These are phyloP conservation scores for Lipomyces kockii DNA, from an alignment of 805 yeast genomes.

Conservation along the genomic window DNA sequence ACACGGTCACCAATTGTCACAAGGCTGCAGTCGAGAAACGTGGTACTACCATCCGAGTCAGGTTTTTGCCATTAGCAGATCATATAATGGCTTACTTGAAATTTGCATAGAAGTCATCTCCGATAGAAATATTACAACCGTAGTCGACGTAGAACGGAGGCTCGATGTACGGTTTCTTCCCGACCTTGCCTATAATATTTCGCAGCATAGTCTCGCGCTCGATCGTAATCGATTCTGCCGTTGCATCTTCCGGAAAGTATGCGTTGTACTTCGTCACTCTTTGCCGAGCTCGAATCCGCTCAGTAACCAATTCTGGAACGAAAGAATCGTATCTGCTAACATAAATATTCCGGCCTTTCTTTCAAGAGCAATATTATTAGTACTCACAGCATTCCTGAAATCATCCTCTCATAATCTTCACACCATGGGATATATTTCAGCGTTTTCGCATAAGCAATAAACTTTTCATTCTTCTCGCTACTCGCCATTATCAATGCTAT, in stretches of 20 bases:
- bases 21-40: constrained; percentile 62
- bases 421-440: constrained; percentile 17
- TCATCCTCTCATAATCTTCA: constrained; percentile 60
- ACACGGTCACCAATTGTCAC: constrained; percentile 66
- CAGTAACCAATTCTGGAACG: constrained; percentile 42
- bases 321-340: constrained; percentile 46
- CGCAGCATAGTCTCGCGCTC: constrained; percentile 50
- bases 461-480: constrained; percentile 6
- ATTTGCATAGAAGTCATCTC: constrained; percentile 64
- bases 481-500: constrained; percentile 5
- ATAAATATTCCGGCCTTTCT: neutral
- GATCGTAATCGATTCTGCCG: constrained; percentile 41
- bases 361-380: neutral
- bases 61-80: neutral
- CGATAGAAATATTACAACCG: constrained; percentile 64
- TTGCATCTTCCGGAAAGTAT: constrained; percentile 39
- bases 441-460: constrained; percentile 18
- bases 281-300: constrained; percentile 42
- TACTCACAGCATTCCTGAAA: constrained; percentile 51
- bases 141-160: constrained; percentile 68
- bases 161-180: constrained; percentile 53
- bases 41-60: constrained; percentile 20
- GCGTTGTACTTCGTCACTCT: constrained; percentile 42
- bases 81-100: constrained; percentile 44
- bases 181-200: constrained; percentile 56